A percentile compares a stretch with the other conserved stretches of the same genome.
phyloP scores from a whole-genome alignment of 306 rosid species.

The Corylus americana region DNA sequence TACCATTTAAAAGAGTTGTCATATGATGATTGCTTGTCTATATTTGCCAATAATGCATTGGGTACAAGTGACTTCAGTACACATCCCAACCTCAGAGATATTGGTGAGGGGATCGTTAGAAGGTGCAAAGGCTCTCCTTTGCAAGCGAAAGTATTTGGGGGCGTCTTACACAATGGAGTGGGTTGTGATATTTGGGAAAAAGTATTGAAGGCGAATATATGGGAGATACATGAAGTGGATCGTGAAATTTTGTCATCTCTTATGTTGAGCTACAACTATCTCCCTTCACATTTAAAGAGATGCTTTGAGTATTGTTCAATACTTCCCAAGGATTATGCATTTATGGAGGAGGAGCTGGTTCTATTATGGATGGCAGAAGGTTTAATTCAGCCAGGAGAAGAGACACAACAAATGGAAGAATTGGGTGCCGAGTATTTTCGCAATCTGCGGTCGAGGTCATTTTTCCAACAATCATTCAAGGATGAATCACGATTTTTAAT shows the following conservation, averaged over 20 bases:
- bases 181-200: not conserved
- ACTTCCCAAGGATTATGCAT: not conserved
- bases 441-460: not conserved
- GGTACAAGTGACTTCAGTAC: not conserved
- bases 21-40: not conserved
- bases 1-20: not conserved
- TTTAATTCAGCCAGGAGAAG: not conserved
- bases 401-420: not conserved
- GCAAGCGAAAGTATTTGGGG: not conserved
- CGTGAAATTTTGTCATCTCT: not conserved
- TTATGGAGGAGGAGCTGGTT: not conserved
- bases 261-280: slow-evolving; percentile 5
- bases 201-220: not conserved
- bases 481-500: not conserved
- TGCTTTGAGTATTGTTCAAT: not conserved
- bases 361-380: not conserved
- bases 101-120: not conserved
- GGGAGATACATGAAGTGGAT: not conserved
- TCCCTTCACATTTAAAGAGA: not conserved
- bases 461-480: too few relatives aligned
- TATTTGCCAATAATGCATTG: slow-evolving; percentile 14
- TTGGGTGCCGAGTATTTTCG: not conserved
- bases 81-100: not conserved
- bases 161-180: not conserved
- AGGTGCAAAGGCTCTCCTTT: not conserved